Conservation (phyloP, 73 alveolate species). For the Tetrahymena elliotti region DNA sequence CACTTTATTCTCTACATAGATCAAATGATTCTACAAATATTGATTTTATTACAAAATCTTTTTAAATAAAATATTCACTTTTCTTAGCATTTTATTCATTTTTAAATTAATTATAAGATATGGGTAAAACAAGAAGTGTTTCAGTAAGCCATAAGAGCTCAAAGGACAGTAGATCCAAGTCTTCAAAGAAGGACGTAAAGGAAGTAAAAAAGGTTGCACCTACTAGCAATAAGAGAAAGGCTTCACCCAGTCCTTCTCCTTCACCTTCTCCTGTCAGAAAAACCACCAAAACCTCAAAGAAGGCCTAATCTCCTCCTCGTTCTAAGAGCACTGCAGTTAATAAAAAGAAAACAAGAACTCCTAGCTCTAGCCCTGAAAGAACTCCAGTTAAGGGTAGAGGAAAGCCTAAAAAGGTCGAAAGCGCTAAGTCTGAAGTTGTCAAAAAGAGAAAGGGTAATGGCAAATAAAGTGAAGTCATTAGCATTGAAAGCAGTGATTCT, state of each 20-base stretch:
- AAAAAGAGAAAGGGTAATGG: neutral
- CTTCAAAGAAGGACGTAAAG: neutral
- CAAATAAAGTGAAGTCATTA: neutral
- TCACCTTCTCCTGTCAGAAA: neutral
- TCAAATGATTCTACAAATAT: neutral
- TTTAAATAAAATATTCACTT: neutral
- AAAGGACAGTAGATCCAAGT: neutral
- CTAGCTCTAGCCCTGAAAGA: neutral
- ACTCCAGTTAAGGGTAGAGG: neutral
- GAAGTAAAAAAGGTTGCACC: neutral
- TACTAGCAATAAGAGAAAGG: neutral
- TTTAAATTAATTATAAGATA: neutral
- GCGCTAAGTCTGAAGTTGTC: neutral
- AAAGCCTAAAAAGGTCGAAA: neutral
- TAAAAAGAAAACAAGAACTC: neutral
- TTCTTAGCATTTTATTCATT: neutral
- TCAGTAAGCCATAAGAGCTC: neutral
- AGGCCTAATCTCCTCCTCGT: neutral
- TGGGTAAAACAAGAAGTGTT: neutral
- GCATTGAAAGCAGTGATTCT: neutral
- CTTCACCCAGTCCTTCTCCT: neutral
- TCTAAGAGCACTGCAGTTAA: neutral
- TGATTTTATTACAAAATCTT: neutral
- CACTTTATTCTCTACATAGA: neutral
- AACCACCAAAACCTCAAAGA: neutral